Base-by-base conservation (phyloP, 2,329 filamentous ascomycete species). In the Aspergillus fischeri region DNA sequence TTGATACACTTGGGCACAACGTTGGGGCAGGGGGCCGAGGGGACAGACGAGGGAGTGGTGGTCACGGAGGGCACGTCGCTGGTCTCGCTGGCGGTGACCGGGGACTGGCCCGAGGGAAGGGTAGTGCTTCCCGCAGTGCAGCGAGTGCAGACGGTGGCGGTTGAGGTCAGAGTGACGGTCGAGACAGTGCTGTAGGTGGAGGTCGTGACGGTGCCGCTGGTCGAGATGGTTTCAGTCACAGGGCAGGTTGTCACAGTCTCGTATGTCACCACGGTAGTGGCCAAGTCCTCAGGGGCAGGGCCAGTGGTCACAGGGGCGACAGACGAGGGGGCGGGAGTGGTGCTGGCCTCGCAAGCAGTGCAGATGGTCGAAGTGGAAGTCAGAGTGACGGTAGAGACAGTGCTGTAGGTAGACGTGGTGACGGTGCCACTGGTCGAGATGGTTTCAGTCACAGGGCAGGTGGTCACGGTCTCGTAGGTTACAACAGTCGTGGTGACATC, bases 1-100 rank as follows among this genome's bases (percentile, higher is more conserved):
- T 93, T 94, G 77, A 97, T 80, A 81, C 93, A 97, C 71, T 86
- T 86, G 62, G 93, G 92, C 51, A 97, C 87, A 50, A 92, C 83
- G 27, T 80, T 77, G 57, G 92, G 91, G 77, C 86, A 79, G 29
- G 68, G 66, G 27, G 71, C 70, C 3, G 69, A 62, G 38, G 67
- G 68, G 32, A 69, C 68, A 48, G 70, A 65, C 17, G 66, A 65
- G 5, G 70, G 61, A 38, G 65, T 61, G 21, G 49, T 55, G 11
- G 62, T 52, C 32, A 32, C 53, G 29, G 52, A 41, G 17, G 51
- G 28, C 17, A 51, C 58, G 32, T 29, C 35, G 10, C 28, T 52
- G 42, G 41, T 52, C 25, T 48, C 29, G 25, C 52, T 51, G 24
- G 52, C 29, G n/a, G 59, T 42, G n/a, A 55, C 49, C 8, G 42